Base-by-base conservation (phyloP, 108 stramenopile genomes). In the Conticribra guillardii region DNA sequence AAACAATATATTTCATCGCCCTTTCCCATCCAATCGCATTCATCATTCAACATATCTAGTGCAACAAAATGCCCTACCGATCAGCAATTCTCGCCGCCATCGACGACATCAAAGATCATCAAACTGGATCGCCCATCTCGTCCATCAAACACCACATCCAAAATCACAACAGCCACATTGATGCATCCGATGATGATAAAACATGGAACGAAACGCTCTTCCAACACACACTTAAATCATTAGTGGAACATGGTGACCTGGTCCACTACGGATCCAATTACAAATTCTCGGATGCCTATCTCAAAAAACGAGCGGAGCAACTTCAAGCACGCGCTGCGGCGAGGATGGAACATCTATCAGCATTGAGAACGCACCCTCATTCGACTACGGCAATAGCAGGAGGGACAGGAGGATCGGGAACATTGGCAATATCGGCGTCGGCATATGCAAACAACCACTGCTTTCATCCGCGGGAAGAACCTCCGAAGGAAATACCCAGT, bases 31-130 rank as follows among this genome's bases (percentile, higher is more conserved):
- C n/a, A n/a, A n/a, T n/a, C n/a, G n/a, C n/a, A n/a, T n/a, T n/a
- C n/a, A n/a, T n/a, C n/a, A n/a, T n/a, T n/a, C n/a, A n/a, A n/a
- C n/a, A n/a, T n/a, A n/a, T n/a, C n/a, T n/a, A n/a, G n/a, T n/a
- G n/a, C n/a, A n/a, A 41, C 4, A 32, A 44, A 66, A 80, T 80
- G 71, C 71, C 79, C 0, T 80, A 80, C 67, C 57, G 66, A 57
- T 37, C 79, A 17, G 79, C 66, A 16, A 80, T 80, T 48, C 71
- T 80, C 18, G 47, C 61, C 28, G 79, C 79, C 47, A 67, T 80
- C 26, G 79, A 80, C 51, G 45, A 46, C 31, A 60, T 80, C 1
- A 54, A 67, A 26, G 79, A 80, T 52, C 60, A 72, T 34, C 58
- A 80, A 68, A 73, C 71, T 16, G 79, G 79, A 15, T 73, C 79